A percentile compares a stretch with the other conserved stretches of the same genome.
Conservation (phyloP, 805 yeast species). For the Zygotorulaspora chibaensis region DNA sequence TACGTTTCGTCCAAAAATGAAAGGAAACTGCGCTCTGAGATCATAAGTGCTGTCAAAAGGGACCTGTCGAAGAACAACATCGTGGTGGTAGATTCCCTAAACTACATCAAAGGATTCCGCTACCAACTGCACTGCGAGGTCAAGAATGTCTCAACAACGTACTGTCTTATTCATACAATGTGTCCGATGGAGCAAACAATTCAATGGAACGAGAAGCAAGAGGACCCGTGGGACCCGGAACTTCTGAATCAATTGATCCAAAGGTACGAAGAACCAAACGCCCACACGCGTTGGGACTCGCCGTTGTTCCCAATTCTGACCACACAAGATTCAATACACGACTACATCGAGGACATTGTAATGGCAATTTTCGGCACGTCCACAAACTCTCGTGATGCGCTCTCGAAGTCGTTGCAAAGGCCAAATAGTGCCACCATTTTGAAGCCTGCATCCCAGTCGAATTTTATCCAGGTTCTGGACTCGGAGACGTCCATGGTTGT, state of each 20-base stretch:
- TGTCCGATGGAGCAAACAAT: conserved; percentile 59
- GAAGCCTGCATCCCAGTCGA: conserved; percentile 72
- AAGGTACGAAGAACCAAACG: conserved; percentile 92
- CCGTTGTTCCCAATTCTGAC: conserved; percentile 70
- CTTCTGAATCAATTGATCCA: conserved; percentile 65
- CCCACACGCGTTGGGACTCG: conserved; percentile 85
- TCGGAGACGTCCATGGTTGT: conserved; percentile 62
- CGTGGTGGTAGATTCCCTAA: conserved; percentile 80
- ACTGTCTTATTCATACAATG: conserved; percentile 76
- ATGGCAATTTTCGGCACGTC: conserved; percentile 45
- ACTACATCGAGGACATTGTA: conserved; percentile 62
- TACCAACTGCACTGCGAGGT: conserved; percentile 94
- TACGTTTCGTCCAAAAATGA: conserved; percentile 74
- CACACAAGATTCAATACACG: conserved; percentile 40
- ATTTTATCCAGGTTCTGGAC: conserved; percentile 77
- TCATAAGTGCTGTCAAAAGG: conserved; percentile 84
- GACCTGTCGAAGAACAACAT: conserved; percentile 63
- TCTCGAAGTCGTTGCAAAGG: conserved; percentile 53
- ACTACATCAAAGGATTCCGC: conserved; percentile 91
- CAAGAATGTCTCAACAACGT: conserved; percentile 73
- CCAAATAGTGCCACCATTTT: conserved; percentile 84
- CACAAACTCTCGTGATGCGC: conserved; percentile 33
- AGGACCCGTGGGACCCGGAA: conserved; percentile 56
- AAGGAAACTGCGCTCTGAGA: conserved; percentile 76
- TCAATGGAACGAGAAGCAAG: conserved; percentile 50